Evolutionary conservation across 805 yeast species (phyloP), one percentile per base, ranked within the genome.

Genomic region (Candida patagonica): DNA sequence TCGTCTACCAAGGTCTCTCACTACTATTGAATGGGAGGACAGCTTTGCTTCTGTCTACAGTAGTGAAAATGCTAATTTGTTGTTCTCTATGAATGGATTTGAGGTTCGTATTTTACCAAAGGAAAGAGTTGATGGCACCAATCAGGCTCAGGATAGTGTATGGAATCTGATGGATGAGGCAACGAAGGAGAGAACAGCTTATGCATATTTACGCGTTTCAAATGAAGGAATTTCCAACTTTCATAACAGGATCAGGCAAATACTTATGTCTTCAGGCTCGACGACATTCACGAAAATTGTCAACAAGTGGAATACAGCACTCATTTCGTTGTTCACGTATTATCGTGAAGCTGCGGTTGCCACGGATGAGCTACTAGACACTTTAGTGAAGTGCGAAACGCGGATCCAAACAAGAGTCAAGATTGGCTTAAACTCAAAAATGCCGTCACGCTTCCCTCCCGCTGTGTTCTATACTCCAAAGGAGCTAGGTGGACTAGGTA

Each of bases 391-490:
- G 53, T 76, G 94, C 49, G 99, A 92, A 54, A 88, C 96, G 0
- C 80, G 83, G 54, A 80, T 92, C 33, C 99, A 92, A 61, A 92
- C 88, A 40, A 71, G 95, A 48, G 95, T 92, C 15, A 92, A 92
- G 56, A 73, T 89, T 65, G 98, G 98, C 0, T 68, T 92, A 45
- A 92, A 92, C 53, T 89, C 97, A 10, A 92, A 92, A 61, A 92
- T 92, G 99, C 99, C 99, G 1, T 79, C 96, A 0, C 70, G 99
- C 41, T 92, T 92, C 63, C 99, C 99, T 2, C 99, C 98, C 0
- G 96, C 96, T 2, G 98, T 92, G 0, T 92, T 92, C 54, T 92
- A 92, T 57, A 87, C 98, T 0, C 98, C 98, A 0, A 89, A 88
- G 51, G 99, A 92, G 57, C 64, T 92, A 2, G 98, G 99, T 37